Conservation (phyloP, 306 rosid genomes). For the Vicia faba region DNA sequence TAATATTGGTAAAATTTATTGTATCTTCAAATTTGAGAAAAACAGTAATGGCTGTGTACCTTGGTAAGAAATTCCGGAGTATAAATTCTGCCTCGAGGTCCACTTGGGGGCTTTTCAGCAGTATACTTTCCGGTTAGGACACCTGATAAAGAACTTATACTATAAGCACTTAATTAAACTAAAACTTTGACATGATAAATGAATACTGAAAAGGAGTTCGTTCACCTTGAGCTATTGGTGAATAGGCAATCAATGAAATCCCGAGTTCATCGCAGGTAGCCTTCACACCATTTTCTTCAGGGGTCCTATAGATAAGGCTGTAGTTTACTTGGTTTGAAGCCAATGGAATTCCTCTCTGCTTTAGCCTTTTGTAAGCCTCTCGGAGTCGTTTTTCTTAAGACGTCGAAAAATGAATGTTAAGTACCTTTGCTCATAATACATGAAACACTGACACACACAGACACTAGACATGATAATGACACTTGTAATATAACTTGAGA, state of each 20-base stretch:
- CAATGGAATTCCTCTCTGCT: constrained; percentile 82
- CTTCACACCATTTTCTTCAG: constrained; percentile 89
- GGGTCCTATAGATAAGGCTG: constrained; percentile 84
- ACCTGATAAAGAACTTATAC: constrained; percentile 45
- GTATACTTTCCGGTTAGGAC: constrained; percentile 84
- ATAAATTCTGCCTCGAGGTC: constrained; percentile 80
- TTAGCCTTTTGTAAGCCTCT: constrained; percentile 65
- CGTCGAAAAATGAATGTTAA: constrained; percentile 3
- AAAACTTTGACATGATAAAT: neutral
- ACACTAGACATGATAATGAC: neutral
- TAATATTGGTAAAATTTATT: constrained; percentile 11
- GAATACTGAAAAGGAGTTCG: constrained; percentile 27
- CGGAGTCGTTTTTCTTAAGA: constrained; percentile 71
- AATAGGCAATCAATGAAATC: constrained; percentile 83
- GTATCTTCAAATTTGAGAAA: constrained; percentile 6
- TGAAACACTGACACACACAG: neutral
- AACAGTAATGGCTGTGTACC: constrained; percentile 38
- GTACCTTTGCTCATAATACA: neutral
- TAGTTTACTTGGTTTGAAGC: constrained; percentile 96
- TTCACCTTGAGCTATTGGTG: constrained; percentile 94
- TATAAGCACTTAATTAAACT: too few species aligned
- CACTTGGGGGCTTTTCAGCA: constrained; percentile 74
- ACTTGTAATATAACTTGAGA: too few species aligned
- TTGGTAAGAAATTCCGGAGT: constrained; percentile 69
- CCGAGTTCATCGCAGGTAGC: constrained; percentile 91